A percentile compares a stretch with the other conserved stretches of the same genome.
Evolutionary conservation across 495 filamentous ascomycete genomes (phyloP).

Genomic region (Parachaetomium inaequale): DNA sequence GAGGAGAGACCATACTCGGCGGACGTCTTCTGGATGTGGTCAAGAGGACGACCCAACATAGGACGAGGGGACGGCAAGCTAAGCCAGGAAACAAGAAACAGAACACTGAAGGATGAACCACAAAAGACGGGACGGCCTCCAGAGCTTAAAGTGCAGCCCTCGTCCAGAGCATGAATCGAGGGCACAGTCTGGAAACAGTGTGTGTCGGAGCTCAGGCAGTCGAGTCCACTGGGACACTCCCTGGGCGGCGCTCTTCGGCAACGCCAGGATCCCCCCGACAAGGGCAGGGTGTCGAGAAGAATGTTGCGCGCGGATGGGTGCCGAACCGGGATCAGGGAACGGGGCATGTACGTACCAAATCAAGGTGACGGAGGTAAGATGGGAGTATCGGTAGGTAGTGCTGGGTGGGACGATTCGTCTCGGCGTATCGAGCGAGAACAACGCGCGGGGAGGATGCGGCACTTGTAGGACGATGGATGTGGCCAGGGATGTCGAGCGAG

Average conservation of each 20-base stretch:
- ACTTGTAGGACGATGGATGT: background rate
- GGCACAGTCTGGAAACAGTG: conserved; percentile 34
- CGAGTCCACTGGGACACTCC: background rate
- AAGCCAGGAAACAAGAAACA: conserved; percentile 13
- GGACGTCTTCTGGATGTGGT: background rate
- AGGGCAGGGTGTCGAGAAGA: background rate
- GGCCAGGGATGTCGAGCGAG: background rate
- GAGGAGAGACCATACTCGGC: background rate
- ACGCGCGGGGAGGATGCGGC: background rate
- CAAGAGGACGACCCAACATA: background rate
- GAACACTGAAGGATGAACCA: conserved; percentile 14
- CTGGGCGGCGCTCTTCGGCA: background rate
- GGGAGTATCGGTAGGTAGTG: too few species aligned
- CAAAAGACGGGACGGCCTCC: conserved; percentile 11
- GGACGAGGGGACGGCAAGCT: background rate
- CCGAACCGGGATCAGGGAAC: background rate
- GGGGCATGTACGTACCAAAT: background rate
- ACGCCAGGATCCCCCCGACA: background rate
- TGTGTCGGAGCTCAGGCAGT: conserved; percentile 29
- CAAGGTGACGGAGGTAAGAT: background rate
- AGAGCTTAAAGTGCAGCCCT: conserved; percentile 30
- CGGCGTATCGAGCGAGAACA: too few species aligned
- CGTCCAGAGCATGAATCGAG: conserved; percentile 32
- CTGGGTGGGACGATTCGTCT: too few species aligned
- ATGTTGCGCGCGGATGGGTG: background rate